A percentile compares a stretch with the other conserved stretches of the same genome.
Evolutionary conservation across 2,329 filamentous ascomycete species (phyloP).

Genomic region (Alternaria brassicae): DNA sequence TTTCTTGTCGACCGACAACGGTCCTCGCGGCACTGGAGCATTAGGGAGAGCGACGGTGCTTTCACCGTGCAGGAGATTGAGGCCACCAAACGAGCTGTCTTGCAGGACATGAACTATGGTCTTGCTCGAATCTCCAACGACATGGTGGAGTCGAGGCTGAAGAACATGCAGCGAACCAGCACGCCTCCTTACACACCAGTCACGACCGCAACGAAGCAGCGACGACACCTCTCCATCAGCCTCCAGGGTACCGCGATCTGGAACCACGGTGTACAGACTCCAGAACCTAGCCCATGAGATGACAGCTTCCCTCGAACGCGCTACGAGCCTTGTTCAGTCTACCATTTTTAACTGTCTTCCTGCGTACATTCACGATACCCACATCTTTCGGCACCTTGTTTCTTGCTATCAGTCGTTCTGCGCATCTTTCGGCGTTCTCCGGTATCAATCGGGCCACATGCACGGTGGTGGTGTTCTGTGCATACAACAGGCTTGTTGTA

Average conservation of each 20-base stretch:
- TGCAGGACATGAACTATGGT: slow-evolving; percentile 49
- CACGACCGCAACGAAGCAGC: slow-evolving; percentile 14
- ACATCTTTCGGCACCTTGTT: slow-evolving; percentile 17
- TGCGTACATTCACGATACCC: slow-evolving; percentile 28
- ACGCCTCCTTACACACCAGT: slow-evolving; percentile 2
- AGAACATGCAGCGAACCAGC: slow-evolving; percentile 39
- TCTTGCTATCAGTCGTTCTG: slow-evolving; percentile 5
- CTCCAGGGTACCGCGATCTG: slow-evolving; percentile 41
- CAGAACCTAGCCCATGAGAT: slow-evolving; percentile 49
- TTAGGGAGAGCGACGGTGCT: slow-evolving; percentile 30
- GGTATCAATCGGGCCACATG: not conserved
- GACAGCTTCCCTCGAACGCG: not conserved
- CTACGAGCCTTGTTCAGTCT: slow-evolving; percentile 11
- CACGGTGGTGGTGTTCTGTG: not conserved
- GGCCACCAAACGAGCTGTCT: slow-evolving; percentile 42
- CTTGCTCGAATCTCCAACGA: slow-evolving; percentile 45
- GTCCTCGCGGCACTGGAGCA: slow-evolving; percentile 44
- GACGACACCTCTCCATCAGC: slow-evolving; percentile 35
- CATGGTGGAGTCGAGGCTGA: slow-evolving; percentile 40
- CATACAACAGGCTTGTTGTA: slow-evolving; percentile 7
- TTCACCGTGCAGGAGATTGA: slow-evolving; percentile 44
- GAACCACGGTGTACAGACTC: slow-evolving; percentile 47
- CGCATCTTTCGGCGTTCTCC: slow-evolving; percentile 13
- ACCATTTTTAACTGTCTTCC: slow-evolving; percentile 10
- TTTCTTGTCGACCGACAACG: slow-evolving; percentile 44